phyloP scores from a whole-genome alignment of 441 rosid genomes.

The Adansonia grandidieri region DNA sequence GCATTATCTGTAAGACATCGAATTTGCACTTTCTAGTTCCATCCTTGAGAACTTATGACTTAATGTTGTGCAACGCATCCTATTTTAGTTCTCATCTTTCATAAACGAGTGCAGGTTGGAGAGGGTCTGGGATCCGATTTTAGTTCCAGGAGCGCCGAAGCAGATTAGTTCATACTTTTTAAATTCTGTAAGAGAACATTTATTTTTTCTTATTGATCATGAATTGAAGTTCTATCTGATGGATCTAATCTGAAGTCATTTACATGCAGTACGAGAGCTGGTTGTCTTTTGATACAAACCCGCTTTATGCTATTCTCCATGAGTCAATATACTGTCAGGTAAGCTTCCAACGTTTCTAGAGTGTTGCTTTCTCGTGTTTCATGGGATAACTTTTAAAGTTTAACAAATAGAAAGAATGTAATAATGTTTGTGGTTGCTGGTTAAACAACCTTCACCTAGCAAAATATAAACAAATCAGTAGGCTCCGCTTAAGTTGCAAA shows the following conservation, averaged over 20 bases:
- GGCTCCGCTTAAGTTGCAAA: not conserved
- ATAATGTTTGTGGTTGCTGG: not conserved
- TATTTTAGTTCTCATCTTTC: conserved; percentile 18
- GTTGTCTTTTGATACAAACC: conserved; percentile 76
- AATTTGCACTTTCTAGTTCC: not conserved
- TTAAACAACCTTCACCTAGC: not conserved
- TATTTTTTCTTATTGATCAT: conserved; percentile 12
- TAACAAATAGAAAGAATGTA: not conserved
- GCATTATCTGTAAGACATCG: conserved; percentile 75
- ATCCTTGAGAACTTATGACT: not conserved
- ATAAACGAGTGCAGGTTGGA: conserved; percentile 58
- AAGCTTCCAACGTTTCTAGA: conserved; percentile 24
- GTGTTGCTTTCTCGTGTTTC: not conserved
- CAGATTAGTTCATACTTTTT: conserved; percentile 68
- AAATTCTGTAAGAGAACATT: conserved; percentile 61
- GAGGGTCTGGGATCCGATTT: conserved; percentile 89
- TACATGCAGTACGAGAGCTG: conserved; percentile 71
- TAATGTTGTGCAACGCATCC: conserved; percentile 13
- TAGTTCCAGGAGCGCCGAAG: conserved; percentile 77
- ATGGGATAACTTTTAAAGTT: not conserved
- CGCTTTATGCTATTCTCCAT: conserved; percentile 82
- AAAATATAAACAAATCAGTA: conserved; percentile 5
- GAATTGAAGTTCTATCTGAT: conserved; percentile 16
- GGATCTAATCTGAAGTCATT: conserved; percentile 29
- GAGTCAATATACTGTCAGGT: conserved; percentile 94